Evolutionary conservation across 1,284 basidiomycete species (phyloP).

Genomic region (Boletus nobilissimus): DNA sequence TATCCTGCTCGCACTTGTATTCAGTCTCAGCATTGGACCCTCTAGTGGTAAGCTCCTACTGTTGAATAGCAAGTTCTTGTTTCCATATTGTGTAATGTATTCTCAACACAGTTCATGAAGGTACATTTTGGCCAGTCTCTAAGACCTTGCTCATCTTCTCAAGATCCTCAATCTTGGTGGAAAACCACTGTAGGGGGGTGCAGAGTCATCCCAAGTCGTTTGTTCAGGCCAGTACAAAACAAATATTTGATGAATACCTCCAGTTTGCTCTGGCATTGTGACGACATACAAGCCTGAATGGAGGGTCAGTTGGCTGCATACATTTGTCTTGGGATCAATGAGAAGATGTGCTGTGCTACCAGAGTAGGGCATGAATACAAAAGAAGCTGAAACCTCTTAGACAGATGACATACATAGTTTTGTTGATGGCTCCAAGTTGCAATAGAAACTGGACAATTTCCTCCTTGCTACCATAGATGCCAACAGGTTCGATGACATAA

Average conservation of each 20-base stretch:
- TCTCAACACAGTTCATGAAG: too few relatives aligned
- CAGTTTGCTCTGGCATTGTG: constrained; percentile 22
- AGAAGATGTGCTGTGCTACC: constrained; percentile 36
- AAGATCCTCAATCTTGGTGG: too few relatives aligned
- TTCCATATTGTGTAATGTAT: too few relatives aligned
- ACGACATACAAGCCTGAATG: constrained; percentile 64
- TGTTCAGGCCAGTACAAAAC: constrained; percentile 72
- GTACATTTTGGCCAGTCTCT: too few relatives aligned
- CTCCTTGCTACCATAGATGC: constrained; percentile 64
- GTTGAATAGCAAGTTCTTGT: too few relatives aligned
- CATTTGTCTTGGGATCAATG: constrained; percentile 34
- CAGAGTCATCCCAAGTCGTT: constrained; percentile 66
- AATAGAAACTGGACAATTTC: constrained; percentile 59
- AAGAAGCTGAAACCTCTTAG: rapidly evolving
- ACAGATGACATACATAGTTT: constrained; percentile 47
- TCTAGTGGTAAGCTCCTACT: too few relatives aligned
- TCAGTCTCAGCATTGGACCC: too few relatives aligned
- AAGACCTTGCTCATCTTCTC: too few relatives aligned
- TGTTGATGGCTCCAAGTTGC: constrained; percentile 49
- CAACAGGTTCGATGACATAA: constrained; percentile 57
- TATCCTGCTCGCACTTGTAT: too few relatives aligned
- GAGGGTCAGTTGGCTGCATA: constrained; percentile 46
- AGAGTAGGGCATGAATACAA: constrained; percentile 2
- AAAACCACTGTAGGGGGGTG: too few relatives aligned
- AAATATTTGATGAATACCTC: constrained; percentile 47